Conservation (phyloP, 2,329 filamentous ascomycete species). For the Cladosporium sp. region DNA sequence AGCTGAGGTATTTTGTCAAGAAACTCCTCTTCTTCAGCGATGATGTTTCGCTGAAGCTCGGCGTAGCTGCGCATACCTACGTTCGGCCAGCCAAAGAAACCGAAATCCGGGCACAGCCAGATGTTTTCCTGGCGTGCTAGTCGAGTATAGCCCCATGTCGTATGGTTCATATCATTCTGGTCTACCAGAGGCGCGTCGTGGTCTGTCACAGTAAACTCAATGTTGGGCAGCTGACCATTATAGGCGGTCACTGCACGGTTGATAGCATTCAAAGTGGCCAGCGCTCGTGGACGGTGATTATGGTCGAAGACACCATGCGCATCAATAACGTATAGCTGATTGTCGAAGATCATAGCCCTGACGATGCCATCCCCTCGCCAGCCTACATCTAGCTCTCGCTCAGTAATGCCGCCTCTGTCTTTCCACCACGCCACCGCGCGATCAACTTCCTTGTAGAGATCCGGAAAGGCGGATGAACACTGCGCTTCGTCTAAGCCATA, state of each 20-base stretch:
- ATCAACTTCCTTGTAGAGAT: slow-evolving; percentile 30
- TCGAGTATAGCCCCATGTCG: slow-evolving; percentile 42
- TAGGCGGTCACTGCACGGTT: slow-evolving; percentile 46
- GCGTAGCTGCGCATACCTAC: slow-evolving; percentile 29
- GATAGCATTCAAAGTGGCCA: slow-evolving; percentile 44
- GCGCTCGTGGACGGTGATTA: slow-evolving; percentile 18
- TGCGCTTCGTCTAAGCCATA: slow-evolving; percentile 27
- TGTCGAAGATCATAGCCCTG: slow-evolving; percentile 35
- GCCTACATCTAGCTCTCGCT: slow-evolving; percentile 26
- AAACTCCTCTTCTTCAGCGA: slow-evolving; percentile 16
- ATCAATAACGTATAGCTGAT: slow-evolving; percentile 34
- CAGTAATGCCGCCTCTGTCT: slow-evolving; percentile 21
- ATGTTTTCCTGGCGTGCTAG: slow-evolving; percentile 25
- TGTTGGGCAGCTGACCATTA: slow-evolving; percentile 40
- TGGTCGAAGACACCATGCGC: slow-evolving; percentile 29
- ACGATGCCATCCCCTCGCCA: slow-evolving; percentile 31
- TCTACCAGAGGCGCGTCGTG: slow-evolving; percentile 37
- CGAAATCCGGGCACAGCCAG: slow-evolving; percentile 54
- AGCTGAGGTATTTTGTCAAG: slow-evolving; percentile 44
- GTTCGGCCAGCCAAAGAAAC: slow-evolving; percentile 52
- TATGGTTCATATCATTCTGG: slow-evolving; percentile 18
- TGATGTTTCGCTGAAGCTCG: slow-evolving; percentile 15
- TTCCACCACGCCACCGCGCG: slow-evolving; percentile 26
- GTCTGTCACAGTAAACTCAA: slow-evolving; percentile 47
- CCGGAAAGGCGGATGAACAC: slow-evolving; percentile 30